phyloP scores from a whole-genome alignment of 2,329 filamentous ascomycete species.

The Aureobasidium sp. region DNA sequence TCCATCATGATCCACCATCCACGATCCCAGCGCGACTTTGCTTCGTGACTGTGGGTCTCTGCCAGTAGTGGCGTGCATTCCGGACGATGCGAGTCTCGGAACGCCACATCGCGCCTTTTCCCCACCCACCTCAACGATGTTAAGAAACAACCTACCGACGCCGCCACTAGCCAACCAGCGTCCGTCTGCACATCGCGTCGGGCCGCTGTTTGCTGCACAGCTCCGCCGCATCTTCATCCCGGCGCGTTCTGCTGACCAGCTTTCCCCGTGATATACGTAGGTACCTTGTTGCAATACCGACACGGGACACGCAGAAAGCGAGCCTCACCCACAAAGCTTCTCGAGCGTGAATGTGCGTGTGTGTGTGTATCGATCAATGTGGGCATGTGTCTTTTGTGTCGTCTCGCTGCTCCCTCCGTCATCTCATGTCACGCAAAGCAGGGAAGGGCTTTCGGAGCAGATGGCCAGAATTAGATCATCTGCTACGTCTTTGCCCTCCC shows the following conservation, averaged over 20 bases:
- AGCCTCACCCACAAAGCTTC: slow-evolving; percentile 11
- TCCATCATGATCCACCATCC: slow-evolving; percentile 8
- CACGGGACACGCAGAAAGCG: not conserved
- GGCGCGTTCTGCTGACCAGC: slow-evolving; percentile 14
- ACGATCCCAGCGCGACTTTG: slow-evolving; percentile 15
- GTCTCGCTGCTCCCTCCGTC: not conserved
- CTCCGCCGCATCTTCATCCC: slow-evolving; percentile 11
- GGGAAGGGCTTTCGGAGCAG: not conserved
- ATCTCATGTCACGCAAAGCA: slow-evolving; percentile 5
- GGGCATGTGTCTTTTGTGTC: not conserved
- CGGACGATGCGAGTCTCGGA: slow-evolving; percentile 12
- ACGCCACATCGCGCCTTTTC: slow-evolving; percentile 14
- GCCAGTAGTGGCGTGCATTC: slow-evolving; percentile 14
- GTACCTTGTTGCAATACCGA: slow-evolving; percentile 9
- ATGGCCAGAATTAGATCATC: slow-evolving; percentile 10
- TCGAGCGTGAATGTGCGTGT: not conserved
- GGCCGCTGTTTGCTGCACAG: slow-evolving; percentile 14
- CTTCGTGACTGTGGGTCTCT: slow-evolving; percentile 12
- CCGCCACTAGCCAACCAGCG: slow-evolving; percentile 10
- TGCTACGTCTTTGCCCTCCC: not conserved
- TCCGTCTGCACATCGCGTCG: slow-evolving; percentile 14
- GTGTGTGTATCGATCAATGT: not conserved
- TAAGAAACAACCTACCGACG: slow-evolving; percentile 1
- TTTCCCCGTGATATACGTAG: slow-evolving; percentile 8
- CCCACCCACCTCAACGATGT: slow-evolving; percentile 14